Base-by-base conservation (phyloP, 1,284 basidiomycete species). In the Fistulina hepatica region DNA sequence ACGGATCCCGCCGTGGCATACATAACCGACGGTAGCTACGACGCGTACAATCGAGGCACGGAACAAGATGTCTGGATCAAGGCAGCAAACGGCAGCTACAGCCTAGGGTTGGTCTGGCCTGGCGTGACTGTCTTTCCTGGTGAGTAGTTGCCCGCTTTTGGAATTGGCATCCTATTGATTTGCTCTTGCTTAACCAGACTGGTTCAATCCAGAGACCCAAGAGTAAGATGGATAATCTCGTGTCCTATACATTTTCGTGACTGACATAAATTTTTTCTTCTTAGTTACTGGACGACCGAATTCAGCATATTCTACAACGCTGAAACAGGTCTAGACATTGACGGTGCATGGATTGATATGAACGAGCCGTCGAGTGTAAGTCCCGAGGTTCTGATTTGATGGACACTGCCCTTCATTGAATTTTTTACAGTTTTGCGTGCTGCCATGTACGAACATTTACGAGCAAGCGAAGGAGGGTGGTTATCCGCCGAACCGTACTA, bases 261-360 rank as follows among this genome's bases (percentile, higher is more conserved):
- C 13, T 17, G 13, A 16, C 26, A 6, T 19, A 25, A n/a, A n/a
- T n/a, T n/a, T n/a, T n/a, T 15, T 37, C 5, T 15, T 2, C 34
- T 12, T 37, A 75, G 71, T n/a, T 75, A 65, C 53, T 83, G 80
- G 80, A 67, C 58, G 9, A 65, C 62, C 33, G 77, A 82, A 50
- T 81, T 81, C 44, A 47, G 58, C 16, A 42, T 60, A 6, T 82
- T 83, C 60, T 82, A 77, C 52, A 61, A 62, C 47, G 62, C 70
- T 1, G 46, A 61, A 6, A 66, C 57, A 1, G 78, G 77, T 3
- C 44, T 79, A 13, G 73, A 81, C 44, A 76, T 80, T 22, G 78
- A 80, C 46, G 78, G 76, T 10, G 66, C 64, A 10, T 81, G 77
- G 78, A 79, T 80, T 27, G 77, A 80, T 47, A 81, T 81, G 76